Evolutionary conservation across 2,329 filamentous ascomycete genomes (phyloP).

Genomic region (Trichoderma koningii): DNA sequence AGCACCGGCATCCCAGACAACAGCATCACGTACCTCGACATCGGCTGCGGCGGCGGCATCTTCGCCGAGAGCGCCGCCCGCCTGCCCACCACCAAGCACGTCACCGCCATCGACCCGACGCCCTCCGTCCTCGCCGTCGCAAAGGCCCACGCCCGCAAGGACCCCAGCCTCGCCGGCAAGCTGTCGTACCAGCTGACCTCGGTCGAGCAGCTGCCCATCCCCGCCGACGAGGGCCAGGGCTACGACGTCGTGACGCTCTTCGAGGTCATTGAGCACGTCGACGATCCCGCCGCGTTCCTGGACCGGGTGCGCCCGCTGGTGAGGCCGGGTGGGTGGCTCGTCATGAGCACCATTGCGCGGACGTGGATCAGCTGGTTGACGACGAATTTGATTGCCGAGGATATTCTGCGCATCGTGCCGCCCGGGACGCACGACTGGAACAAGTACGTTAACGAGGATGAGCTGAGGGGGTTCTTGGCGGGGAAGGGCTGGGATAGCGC

Average conservation of each 20-base stretch:
- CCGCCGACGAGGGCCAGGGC: constrained; percentile 42
- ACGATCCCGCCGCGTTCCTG: constrained; percentile 73
- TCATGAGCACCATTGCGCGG: constrained; percentile 88
- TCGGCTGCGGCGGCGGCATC: constrained; percentile 95
- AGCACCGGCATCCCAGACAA: constrained; percentile 37
- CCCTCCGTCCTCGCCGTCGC: constrained; percentile 74
- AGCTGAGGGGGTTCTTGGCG: constrained; percentile 63
- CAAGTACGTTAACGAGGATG: constrained; percentile 89
- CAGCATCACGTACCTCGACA: constrained; percentile 73
- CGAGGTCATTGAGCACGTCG: constrained; percentile 94
- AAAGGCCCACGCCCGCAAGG: constrained; percentile 69
- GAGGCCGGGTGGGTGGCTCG: constrained; percentile 87
- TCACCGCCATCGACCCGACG: constrained; percentile 78
- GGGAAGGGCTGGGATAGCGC: constrained; percentile 60
- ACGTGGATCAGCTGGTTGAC: constrained; percentile 88
- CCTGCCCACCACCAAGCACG: constrained; percentile 60
- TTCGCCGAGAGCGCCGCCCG: constrained; percentile 87
- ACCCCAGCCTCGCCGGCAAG: constrained; percentile 65
- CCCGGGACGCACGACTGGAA: constrained; percentile 93
- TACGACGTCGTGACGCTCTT: constrained; percentile 87
- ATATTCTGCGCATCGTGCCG: constrained; percentile 83
- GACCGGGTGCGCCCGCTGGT: constrained; percentile 72
- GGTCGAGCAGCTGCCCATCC: constrained; percentile 67
- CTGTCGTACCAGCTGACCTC: constrained; percentile 75
- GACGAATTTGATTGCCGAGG: constrained; percentile 90